Conservation (phyloP, 1,284 basidiomycete species). For the Ustilago bromivora region DNA sequence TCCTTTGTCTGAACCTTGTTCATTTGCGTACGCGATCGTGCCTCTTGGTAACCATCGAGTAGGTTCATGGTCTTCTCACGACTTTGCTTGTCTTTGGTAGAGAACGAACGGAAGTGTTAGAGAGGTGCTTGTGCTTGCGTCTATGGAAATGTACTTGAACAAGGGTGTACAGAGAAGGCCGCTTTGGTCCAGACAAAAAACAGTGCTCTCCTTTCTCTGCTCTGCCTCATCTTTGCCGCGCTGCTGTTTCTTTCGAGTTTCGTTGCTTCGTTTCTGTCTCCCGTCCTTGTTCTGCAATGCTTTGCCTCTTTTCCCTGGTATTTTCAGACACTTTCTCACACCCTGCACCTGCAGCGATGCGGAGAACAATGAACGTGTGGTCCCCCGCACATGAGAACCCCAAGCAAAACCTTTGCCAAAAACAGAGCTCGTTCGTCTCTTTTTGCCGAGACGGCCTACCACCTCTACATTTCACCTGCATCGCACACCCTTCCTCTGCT, state of each 20-base stretch:
- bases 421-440: constrained; percentile 19
- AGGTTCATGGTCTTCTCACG: neutral
- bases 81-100: too few species aligned
- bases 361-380: neutral
- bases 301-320: neutral
- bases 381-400: neutral
- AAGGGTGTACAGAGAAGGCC: neutral
- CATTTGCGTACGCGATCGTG: neutral
- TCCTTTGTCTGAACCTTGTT: neutral
- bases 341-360: neutral
- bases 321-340: neutral
- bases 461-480: neutral
- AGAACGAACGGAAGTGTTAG: too few species aligned
- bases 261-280: neutral
- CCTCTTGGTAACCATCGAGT: neutral
- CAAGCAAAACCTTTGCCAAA: neutral
- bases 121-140: neutral
- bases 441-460: constrained; percentile 34
- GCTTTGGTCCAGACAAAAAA: constrained; percentile 5
- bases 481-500: neutral
- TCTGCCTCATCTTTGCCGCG: neutral
- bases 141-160: neutral
- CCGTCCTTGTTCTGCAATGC: neutral
- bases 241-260: neutral
- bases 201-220: constrained; percentile 6